Conservation (phyloP, 83 land plant genomes). For the Diphasiastrum complanatum region DNA sequence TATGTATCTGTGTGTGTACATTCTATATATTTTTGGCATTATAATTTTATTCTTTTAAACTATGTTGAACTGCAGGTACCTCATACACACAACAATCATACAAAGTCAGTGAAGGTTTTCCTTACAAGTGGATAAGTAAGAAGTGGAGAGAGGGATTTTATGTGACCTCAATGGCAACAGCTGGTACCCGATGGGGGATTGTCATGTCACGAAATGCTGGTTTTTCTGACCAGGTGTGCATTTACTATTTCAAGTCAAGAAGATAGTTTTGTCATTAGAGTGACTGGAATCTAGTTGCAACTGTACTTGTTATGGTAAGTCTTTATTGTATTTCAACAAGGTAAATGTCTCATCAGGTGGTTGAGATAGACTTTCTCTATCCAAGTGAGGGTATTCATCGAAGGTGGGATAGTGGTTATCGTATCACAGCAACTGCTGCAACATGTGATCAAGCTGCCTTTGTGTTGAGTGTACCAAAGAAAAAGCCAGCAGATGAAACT, state of each 20-base stretch:
- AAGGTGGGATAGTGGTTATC: slow-evolving; percentile 57
- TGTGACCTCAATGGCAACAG: slow-evolving; percentile 72
- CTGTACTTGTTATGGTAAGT: too few species aligned
- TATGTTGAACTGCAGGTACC: slow-evolving; percentile 63
- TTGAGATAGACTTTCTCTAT: slow-evolving; percentile 63
- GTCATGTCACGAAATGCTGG: slow-evolving; percentile 76
- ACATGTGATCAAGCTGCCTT: slow-evolving; percentile 65
- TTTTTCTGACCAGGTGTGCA: slow-evolving; percentile 60
- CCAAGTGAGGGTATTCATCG: slow-evolving; percentile 71
- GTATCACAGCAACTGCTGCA: slow-evolving; percentile 56
- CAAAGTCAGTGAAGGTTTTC: slow-evolving; percentile 72
- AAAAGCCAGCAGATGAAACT: slow-evolving; percentile 58
- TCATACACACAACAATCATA: slow-evolving; percentile 70
- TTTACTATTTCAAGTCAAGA: background rate
- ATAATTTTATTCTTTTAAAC: too few species aligned
- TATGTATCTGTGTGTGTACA: too few species aligned
- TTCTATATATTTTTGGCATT: too few species aligned
- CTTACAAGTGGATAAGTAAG: slow-evolving; percentile 78
- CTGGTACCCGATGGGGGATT: slow-evolving; percentile 69
- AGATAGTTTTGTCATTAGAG: too few species aligned
- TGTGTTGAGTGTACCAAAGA: slow-evolving; percentile 48
- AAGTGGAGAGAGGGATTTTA: slow-evolving; percentile 80
- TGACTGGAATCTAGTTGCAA: too few species aligned
- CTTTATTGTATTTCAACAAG: too few species aligned
- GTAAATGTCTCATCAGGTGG: too few species aligned